A percentile compares a stretch with the other conserved stretches of the same genome.
phyloP scores from a whole-genome alignment of 2,329 filamentous ascomycete species.

The Fusarium dlaminii region DNA sequence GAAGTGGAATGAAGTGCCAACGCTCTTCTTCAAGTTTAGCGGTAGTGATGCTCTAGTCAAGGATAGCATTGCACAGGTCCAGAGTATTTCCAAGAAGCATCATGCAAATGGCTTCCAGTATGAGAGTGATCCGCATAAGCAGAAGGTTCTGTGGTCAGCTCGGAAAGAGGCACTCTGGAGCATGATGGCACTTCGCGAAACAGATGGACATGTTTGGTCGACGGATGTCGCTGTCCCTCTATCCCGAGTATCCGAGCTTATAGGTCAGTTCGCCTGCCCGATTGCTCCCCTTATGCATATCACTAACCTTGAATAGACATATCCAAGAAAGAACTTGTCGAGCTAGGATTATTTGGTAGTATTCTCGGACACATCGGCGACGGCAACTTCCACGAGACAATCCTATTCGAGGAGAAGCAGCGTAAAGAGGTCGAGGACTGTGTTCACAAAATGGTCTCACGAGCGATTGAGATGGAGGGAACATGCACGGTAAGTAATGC shows the following conservation, averaged over 20 bases:
- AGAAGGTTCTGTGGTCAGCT: slow-evolving; percentile 82
- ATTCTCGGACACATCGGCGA: slow-evolving; percentile 92
- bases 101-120: slow-evolving; percentile 58
- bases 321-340: slow-evolving; percentile 88
- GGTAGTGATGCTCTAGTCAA: slow-evolving; percentile 79
- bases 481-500: slow-evolving; percentile 70
- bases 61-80: slow-evolving; percentile 78
- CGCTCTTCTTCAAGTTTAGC: slow-evolving; percentile 86
- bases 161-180: slow-evolving; percentile 85
- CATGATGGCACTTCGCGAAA: slow-evolving; percentile 73
- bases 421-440: slow-evolving; percentile 79
- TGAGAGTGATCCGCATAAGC: slow-evolving; percentile 74
- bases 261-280: slow-evolving; percentile 22
- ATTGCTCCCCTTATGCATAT: accelerated
- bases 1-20: slow-evolving; percentile 78
- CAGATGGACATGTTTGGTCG: slow-evolving; percentile 72
- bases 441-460: slow-evolving; percentile 87
- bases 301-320: slow-evolving; percentile 60
- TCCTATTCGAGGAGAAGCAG: slow-evolving; percentile 86
- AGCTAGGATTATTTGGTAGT: slow-evolving; percentile 84
- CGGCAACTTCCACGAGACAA: slow-evolving; percentile 93
- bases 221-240: slow-evolving; percentile 88
- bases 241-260: slow-evolving; percentile 75
- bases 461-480: slow-evolving; percentile 93
- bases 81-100: neutral